phyloP scores from a whole-genome alignment of 805 yeast genomes.

The Metschnikowia lunata region DNA sequence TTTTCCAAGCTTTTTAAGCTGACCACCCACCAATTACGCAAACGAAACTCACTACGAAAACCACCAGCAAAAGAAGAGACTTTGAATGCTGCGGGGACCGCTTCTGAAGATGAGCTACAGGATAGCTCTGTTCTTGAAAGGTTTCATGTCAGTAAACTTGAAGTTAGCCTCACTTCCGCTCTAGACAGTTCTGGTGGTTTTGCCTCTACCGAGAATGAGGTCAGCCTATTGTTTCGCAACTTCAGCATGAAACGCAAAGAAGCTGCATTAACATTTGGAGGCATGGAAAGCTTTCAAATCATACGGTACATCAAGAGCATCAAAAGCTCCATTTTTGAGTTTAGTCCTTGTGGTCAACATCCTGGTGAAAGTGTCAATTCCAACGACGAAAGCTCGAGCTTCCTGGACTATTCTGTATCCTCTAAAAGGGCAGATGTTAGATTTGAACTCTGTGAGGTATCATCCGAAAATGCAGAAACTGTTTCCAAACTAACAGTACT shows the following conservation, averaged over 20 bases:
- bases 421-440: constrained; percentile 44
- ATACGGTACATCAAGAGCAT: constrained; percentile 14
- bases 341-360: too few relatives aligned
- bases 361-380: too few relatives aligned
- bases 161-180: constrained; percentile 46
- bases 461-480: not conserved
- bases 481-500: constrained; percentile 36
- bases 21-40: constrained; percentile 27
- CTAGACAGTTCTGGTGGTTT: constrained; percentile 39
- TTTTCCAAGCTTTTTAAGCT: constrained; percentile 33
- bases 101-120: not conserved
- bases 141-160: constrained; percentile 34
- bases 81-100: not conserved
- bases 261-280: constrained; percentile 44
- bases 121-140: constrained; percentile 28
- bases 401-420: not conserved
- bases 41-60: constrained; percentile 6
- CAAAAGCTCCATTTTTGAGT: constrained; percentile 18
- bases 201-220: constrained; percentile 27
- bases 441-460: constrained; percentile 40
- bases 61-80: not conserved
- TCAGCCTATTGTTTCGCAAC: constrained; percentile 22
- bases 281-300: constrained; percentile 34
- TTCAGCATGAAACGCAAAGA: constrained; percentile 43
- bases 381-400: not conserved